Percentiles rank a stretch among this genome's conserved stretches.
Evolutionary conservation across 1,139 yeast genomes (phyloP).

Genomic region (Suhomyces guaymorum): DNA sequence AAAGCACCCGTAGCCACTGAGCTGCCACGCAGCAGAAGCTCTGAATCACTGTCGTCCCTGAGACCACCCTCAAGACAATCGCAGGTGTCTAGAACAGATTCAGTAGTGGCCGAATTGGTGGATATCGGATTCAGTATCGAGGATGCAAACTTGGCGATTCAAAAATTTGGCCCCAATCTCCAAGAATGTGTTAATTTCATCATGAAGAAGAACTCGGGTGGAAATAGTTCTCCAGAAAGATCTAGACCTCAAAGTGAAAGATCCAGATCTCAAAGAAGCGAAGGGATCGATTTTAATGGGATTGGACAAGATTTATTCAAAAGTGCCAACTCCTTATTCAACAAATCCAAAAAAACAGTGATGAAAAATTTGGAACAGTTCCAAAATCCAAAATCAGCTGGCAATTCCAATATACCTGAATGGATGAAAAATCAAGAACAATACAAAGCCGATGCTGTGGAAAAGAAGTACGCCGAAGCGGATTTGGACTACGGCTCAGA

Average conservation of each 20-base stretch:
- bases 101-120: conserved; percentile 64
- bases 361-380: conserved; percentile 67
- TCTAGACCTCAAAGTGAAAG: too few relatives aligned
- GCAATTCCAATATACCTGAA: conserved; percentile 53
- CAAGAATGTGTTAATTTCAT: conserved; percentile 68
- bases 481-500: conserved; percentile 43
- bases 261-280: conserved; percentile 1
- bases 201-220: conserved; percentile 41
- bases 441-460: conserved; percentile 46
- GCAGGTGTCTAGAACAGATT: conserved; percentile 35
- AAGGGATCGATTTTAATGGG: conserved; percentile 42
- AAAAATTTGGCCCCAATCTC: conserved; percentile 56
- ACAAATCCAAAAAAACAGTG: conserved; percentile 61
- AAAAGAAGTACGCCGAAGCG: conserved; percentile 32
- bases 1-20: too few relatives aligned
- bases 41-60: neutral
- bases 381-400: conserved; percentile 29
- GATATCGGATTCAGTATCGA: conserved; percentile 79
- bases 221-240: neutral
- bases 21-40: too few relatives aligned
- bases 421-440: conserved; percentile 72
- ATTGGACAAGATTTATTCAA: conserved; percentile 63
- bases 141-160: conserved; percentile 62
- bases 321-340: conserved; percentile 62
- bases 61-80: conserved; percentile 1